Evolutionary conservation across 257 asterid species (phyloP).

Genomic region (Haberlea rhodopensis): DNA sequence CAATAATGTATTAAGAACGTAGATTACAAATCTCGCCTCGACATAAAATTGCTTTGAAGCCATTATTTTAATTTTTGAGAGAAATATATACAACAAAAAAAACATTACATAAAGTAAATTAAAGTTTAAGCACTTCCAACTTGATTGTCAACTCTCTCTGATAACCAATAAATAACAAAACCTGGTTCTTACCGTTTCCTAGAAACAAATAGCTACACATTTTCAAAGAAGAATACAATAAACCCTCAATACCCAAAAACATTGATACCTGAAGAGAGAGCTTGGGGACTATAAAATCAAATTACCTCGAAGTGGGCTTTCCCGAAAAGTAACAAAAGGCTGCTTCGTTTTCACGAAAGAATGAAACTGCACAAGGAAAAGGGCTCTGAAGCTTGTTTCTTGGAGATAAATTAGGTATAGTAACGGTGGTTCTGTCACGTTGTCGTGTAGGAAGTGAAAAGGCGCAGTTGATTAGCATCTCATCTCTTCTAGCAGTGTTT

Average conservation of each 20-base stretch:
- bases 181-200: constrained; percentile 1
- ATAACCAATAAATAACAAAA: constrained; percentile 1
- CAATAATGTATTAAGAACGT: no score
- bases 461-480: constrained; percentile 58
- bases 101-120: neutral
- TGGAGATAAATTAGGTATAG: constrained; percentile 38
- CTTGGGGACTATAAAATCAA: constrained; percentile 30
- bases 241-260: neutral
- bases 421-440: constrained; percentile 35
- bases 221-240: neutral
- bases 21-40: no score
- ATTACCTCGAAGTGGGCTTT: constrained; percentile 36
- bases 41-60: no score
- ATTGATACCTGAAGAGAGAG: constrained; percentile 41
- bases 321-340: constrained; percentile 31
- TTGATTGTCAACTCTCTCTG: neutral
- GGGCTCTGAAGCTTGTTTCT: constrained; percentile 27
- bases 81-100: no score
- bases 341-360: constrained; percentile 22
- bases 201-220: neutral
- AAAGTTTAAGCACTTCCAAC: constrained; percentile 1
- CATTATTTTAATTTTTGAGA: no score
- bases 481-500: constrained; percentile 16
- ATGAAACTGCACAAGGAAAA: constrained; percentile 32
- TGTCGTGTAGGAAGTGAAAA: constrained; percentile 48